Evolutionary conservation across 1,284 basidiomycete genomes (phyloP).

Genomic region (Moesziomyces antarcticus): DNA sequence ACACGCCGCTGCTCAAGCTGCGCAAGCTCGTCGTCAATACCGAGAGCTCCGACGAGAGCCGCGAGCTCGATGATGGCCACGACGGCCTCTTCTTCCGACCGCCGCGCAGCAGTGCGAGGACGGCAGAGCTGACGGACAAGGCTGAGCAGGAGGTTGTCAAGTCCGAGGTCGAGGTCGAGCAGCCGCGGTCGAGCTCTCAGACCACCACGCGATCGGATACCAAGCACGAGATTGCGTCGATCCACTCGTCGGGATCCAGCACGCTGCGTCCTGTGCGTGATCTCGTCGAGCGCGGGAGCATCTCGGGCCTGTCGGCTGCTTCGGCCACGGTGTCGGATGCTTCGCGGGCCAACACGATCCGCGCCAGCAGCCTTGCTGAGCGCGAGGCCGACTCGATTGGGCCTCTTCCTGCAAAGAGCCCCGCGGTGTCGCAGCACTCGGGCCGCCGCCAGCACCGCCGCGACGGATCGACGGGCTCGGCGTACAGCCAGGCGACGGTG

Average conservation of each 20-base stretch:
- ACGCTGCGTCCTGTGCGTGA: constrained; percentile 18
- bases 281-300: constrained; percentile 5
- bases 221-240: constrained; percentile 34
- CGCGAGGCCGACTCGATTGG: constrained; percentile 23
- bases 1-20: constrained; percentile 47
- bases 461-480: constrained; percentile 16
- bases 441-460: constrained; percentile 27
- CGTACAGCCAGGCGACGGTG: constrained; percentile 19
- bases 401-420: constrained; percentile 20
- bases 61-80: constrained; percentile 10
- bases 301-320: constrained; percentile 7
- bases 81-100: constrained; percentile 42
- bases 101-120: not conserved
- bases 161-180: constrained; percentile 10
- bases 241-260: constrained; percentile 22
- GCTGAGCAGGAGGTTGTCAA: not conserved
- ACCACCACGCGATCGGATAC: constrained; percentile 33
- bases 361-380: constrained; percentile 6
- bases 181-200: constrained; percentile 20
- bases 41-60: constrained; percentile 26
- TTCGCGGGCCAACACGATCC: constrained; percentile 11
- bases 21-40: constrained; percentile 46
- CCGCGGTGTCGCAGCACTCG: constrained; percentile 19
- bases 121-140: not conserved
- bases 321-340: constrained; percentile 12